phyloP scores from a whole-genome alignment of 305 asterid genomes.

The Solanum hybrid region DNA sequence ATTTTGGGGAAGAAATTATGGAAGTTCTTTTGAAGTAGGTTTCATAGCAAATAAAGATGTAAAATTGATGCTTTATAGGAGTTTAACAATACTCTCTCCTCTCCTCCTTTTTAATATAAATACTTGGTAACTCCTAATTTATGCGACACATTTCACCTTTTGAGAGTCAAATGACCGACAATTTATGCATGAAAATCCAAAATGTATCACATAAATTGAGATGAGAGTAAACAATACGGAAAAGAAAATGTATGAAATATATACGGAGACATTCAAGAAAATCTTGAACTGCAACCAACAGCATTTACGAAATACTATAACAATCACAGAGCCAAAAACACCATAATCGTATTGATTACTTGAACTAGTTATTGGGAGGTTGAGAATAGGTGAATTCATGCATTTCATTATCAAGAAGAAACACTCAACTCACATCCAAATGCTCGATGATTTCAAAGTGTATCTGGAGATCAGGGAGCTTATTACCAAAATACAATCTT shows the following conservation, averaged over 20 bases:
- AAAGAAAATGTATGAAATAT: neutral
- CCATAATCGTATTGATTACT: neutral
- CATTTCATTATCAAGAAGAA: constrained; percentile 1
- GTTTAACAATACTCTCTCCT: neutral
- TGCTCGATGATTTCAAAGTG: constrained; percentile 76
- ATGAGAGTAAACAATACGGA: neutral
- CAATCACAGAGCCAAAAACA: neutral
- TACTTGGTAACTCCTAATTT: too few species aligned
- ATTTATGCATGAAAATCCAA: too few species aligned
- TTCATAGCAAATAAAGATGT: neutral
- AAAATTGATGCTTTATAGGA: neutral
- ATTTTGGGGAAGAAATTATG: too few species aligned
- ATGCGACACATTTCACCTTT: too few species aligned
- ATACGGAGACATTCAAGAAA: neutral
- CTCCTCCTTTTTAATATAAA: neutral
- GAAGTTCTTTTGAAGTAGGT: neutral
- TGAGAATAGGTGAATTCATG: neutral
- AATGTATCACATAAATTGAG: neutral
- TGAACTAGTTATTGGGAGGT: neutral
- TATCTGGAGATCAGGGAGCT: constrained; percentile 63
- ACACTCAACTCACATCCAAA: constrained; percentile 51
- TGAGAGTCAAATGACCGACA: too few species aligned
- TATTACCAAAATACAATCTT: constrained; percentile 63
- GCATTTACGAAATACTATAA: neutral
- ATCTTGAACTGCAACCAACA: neutral